phyloP scores from a whole-genome alignment of 306 rosid genomes.

The Trifolium subterraneum region DNA sequence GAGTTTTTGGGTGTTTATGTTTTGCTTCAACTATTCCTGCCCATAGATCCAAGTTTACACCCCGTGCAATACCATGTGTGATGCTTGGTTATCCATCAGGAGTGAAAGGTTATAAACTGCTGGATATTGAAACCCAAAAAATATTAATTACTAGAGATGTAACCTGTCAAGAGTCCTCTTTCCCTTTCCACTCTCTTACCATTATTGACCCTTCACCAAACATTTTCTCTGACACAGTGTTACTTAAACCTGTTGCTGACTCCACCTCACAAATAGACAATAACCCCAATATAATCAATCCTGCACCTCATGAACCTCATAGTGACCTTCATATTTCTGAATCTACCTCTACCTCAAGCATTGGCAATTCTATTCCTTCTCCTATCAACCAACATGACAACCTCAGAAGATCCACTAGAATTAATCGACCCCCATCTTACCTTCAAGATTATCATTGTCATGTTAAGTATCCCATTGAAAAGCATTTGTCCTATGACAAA shows the following conservation, averaged over 20 bases:
- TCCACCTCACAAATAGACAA: too few species aligned
- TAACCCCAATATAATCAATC: too few species aligned
- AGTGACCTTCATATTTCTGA: too few species aligned
- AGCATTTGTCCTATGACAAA: not conserved
- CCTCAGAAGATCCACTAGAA: not conserved
- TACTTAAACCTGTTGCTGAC: not conserved
- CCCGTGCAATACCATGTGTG: not conserved
- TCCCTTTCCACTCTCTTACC: not conserved
- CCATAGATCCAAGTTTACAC: too few species aligned
- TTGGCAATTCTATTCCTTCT: too few species aligned
- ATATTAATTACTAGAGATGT: not conserved
- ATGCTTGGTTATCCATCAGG: not conserved
- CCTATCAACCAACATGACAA: not conserved
- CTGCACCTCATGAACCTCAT: not conserved
- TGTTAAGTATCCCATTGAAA: not conserved
- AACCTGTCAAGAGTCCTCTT: not conserved
- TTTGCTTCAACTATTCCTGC: too few species aligned
- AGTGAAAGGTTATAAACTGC: not conserved
- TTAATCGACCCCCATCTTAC: not conserved
- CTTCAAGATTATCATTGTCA: not conserved
- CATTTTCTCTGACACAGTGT: not conserved
- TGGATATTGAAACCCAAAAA: not conserved
- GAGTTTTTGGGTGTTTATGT: too few species aligned
- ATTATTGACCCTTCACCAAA: not conserved
- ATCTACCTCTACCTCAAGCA: too few species aligned